These are phyloP conservation scores for Chlorencoelia australis DNA, from an alignment of 2,329 filamentous ascomycete genomes.

Conservation along the genomic window DNA sequence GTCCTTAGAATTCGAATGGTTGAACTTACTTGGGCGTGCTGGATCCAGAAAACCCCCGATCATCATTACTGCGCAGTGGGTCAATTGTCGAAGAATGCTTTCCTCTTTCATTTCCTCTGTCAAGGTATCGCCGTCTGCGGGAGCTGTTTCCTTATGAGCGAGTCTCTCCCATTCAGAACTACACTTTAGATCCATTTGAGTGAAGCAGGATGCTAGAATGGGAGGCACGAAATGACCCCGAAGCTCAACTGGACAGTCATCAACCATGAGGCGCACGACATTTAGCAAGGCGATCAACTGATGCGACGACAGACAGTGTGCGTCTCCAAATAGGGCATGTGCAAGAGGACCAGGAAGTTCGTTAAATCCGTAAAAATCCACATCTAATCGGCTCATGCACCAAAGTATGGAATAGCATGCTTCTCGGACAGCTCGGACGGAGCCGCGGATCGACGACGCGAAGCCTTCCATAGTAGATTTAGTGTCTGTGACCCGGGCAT, in stretches of 20 bases:
- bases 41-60: conserved; percentile 83
- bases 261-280: conserved; percentile 77
- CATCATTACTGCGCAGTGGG: conserved; percentile 85
- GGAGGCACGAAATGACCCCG: conserved; percentile 75
- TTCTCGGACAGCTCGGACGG: conserved; percentile 82
- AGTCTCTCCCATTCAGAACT: conserved; percentile 78
- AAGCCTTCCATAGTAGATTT: conserved; percentile 87
- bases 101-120: conserved; percentile 98
- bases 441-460: conserved; percentile 82
- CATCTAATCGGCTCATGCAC: conserved; percentile 79
- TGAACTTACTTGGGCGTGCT: conserved; percentile 48
- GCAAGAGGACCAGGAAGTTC: conserved; percentile 78
- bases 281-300: conserved; percentile 92
- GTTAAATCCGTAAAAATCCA: conserved; percentile 81
- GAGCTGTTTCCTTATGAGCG: conserved; percentile 48
- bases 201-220: conserved; percentile 71
- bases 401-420: conserved; percentile 91
- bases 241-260: conserved; percentile 76
- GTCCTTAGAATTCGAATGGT: too few species aligned
- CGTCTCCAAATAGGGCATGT: conserved; percentile 73
- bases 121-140: conserved; percentile 64
- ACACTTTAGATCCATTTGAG: conserved; percentile 80
- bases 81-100: conserved; percentile 86
- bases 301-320: conserved; percentile 75
- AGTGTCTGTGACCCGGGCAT: conserved; percentile 79